Evolutionary conservation across 2,329 filamentous ascomycete genomes (phyloP).

Genomic region (Aspergillus alliaceus): DNA sequence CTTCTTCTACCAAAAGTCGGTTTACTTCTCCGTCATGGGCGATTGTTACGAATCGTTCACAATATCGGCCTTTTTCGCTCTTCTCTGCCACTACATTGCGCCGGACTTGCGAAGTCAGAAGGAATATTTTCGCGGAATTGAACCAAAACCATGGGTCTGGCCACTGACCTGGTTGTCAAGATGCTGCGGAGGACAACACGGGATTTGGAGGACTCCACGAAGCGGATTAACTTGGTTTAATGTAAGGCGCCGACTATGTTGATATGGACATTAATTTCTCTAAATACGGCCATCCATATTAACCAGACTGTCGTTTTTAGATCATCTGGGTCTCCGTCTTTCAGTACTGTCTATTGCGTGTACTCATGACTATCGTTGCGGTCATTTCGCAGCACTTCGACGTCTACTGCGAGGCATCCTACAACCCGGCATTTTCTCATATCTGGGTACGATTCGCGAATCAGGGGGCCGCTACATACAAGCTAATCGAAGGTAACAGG

Average conservation of each 20-base stretch:
- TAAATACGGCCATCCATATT: background rate
- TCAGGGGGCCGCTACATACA: background rate
- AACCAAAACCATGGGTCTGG: slow-evolving; percentile 71
- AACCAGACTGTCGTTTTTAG: slow-evolving; percentile 6
- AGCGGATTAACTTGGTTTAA: slow-evolving; percentile 92
- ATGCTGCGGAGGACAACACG: slow-evolving; percentile 68
- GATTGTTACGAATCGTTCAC: slow-evolving; percentile 90
- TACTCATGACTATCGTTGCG: slow-evolving; percentile 75
- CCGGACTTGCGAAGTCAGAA: slow-evolving; percentile 79
- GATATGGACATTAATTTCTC: background rate
- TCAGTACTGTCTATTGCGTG: slow-evolving; percentile 80
- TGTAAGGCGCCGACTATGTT: slow-evolving; percentile 36
- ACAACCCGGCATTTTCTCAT: slow-evolving; percentile 76
- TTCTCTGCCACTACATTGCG: slow-evolving; percentile 78
- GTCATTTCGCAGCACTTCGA: slow-evolving; percentile 69
- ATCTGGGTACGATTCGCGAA: slow-evolving; percentile 65
- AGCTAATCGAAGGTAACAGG: slow-evolving; percentile 39
- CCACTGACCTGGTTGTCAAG: slow-evolving; percentile 69
- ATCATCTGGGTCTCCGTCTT: slow-evolving; percentile 74
- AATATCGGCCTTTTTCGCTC: slow-evolving; percentile 80
- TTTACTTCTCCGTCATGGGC: slow-evolving; percentile 78
- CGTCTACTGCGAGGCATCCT: slow-evolving; percentile 75
- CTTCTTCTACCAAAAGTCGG: slow-evolving; percentile 71
- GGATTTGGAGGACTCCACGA: slow-evolving; percentile 70
- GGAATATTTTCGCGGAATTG: slow-evolving; percentile 71